Percentiles rank a stretch among this genome's conserved stretches.
phyloP scores from a whole-genome alignment of 495 filamentous ascomycete genomes.

The Penicillium cataractarum region DNA sequence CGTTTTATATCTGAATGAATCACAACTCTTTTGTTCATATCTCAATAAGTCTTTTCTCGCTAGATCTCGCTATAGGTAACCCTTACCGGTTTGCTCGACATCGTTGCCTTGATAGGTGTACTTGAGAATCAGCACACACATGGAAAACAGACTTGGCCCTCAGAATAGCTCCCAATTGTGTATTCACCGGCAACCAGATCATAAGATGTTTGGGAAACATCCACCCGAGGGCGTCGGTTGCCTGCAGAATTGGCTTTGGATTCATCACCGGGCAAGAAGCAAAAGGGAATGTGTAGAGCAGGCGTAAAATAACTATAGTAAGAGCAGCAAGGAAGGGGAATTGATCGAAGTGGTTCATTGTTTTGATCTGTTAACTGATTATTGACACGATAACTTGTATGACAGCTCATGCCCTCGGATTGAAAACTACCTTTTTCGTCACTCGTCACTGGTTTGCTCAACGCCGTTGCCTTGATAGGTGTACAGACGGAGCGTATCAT shows the following conservation, averaged over 20 bases:
- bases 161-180: conserved; percentile 13
- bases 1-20: conserved; percentile 16
- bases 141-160: background rate
- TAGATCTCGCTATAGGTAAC: background rate
- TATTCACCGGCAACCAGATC: conserved; percentile 13
- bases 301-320: background rate
- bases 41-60: background rate
- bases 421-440: conserved; percentile 47
- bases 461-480: conserved; percentile 38
- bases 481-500: conserved; percentile 38
- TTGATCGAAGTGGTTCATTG: conserved; percentile 2
- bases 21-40: background rate
- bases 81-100: no score
- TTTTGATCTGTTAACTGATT: background rate
- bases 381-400: background rate
- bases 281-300: conserved; percentile 2
- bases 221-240: conserved; percentile 20
- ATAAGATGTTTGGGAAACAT: background rate
- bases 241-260: conserved; percentile 33
- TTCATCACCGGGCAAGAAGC: conserved; percentile 25
- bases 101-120: no score
- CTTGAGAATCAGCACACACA: background rate
- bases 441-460: conserved; percentile 42
- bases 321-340: background rate
- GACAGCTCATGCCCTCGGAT: conserved; percentile 27